These are phyloP conservation scores for Mucor sp. DNA, from an alignment of 371 early-diverging fungal genomes.

Conservation along the genomic window DNA sequence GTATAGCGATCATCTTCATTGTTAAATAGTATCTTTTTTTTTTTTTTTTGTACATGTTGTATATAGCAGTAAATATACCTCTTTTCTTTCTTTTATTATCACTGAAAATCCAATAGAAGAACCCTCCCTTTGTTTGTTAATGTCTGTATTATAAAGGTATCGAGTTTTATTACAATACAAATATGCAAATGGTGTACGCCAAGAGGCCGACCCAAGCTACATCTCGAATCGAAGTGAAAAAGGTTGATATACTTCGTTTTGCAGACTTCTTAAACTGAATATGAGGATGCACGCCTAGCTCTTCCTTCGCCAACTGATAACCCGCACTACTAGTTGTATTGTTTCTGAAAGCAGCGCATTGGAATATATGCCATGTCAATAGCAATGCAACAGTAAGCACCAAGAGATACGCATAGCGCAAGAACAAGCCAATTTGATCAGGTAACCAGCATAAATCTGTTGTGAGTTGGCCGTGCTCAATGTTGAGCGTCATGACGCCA, in stretches of 20 bases:
- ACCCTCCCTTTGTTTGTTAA: no score
- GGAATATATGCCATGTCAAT: not conserved
- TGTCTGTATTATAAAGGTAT: not conserved
- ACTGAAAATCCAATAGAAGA: no score
- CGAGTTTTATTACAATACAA: constrained; percentile 16
- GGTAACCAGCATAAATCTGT: constrained; percentile 44
- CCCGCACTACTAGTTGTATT: not conserved
- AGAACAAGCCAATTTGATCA: constrained; percentile 37
- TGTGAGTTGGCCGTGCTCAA: constrained; percentile 1
- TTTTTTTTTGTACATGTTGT: not conserved
- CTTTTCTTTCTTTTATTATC: not conserved
- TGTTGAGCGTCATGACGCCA: constrained; percentile 42
- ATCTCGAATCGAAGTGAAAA: constrained; percentile 15
- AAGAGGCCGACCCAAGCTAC: constrained; percentile 22
- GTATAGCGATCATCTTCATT: not conserved
- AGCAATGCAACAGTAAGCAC: constrained; percentile 13
- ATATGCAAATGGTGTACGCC: constrained; percentile 26
- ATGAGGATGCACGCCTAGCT: not conserved
- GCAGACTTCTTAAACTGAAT: not conserved
- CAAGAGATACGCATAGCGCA: constrained; percentile 31
- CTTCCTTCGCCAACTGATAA: constrained; percentile 11
- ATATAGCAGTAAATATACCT: not conserved
- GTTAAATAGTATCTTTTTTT: not conserved
- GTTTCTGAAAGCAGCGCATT: not conserved
- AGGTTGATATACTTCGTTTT: not conserved